Evolutionary conservation across 768 basidiomycete species (phyloP).

Genomic region (Pleurotus cornucopiae): DNA sequence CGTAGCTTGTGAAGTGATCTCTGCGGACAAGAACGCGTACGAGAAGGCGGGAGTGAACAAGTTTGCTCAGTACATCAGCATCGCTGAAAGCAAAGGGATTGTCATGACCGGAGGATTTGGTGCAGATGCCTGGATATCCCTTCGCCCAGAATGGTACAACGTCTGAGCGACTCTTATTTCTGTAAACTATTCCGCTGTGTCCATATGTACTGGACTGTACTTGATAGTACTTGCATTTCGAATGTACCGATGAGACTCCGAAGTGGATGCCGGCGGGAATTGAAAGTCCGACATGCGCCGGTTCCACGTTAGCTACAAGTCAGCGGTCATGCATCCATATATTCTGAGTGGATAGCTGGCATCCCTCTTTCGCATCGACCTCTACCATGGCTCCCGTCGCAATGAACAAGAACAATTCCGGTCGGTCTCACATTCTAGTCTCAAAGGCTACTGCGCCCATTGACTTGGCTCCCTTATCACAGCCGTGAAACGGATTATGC

Average conservation of each 20-base stretch:
- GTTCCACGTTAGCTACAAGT: constrained; percentile 6
- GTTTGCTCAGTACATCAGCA: neutral
- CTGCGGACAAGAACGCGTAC: neutral
- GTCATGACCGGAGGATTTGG: neutral
- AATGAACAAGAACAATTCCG: constrained; percentile 57
- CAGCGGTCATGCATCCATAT: neutral
- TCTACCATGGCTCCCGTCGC: constrained; percentile 8
- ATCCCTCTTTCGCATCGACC: neutral
- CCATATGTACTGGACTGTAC: no score
- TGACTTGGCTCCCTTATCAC: constrained; percentile 8
- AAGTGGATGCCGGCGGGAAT: neutral
- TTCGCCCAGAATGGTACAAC: neutral
- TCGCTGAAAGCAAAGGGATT: constrained; percentile 4
- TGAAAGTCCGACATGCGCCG: neutral
- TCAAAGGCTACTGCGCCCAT: neutral
- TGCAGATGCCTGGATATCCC: neutral
- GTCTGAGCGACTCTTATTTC: no score
- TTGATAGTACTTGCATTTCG: no score
- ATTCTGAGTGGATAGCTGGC: neutral
- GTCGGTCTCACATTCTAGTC: constrained; percentile 28
- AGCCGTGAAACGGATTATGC: constrained; percentile 97
- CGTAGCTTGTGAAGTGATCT: constrained; percentile 1
- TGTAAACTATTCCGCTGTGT: no score
- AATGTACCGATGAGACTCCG: no score
- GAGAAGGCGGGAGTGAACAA: neutral